phyloP scores from a whole-genome alignment of 306 rosid genomes.

The Hippophae tibetana region DNA sequence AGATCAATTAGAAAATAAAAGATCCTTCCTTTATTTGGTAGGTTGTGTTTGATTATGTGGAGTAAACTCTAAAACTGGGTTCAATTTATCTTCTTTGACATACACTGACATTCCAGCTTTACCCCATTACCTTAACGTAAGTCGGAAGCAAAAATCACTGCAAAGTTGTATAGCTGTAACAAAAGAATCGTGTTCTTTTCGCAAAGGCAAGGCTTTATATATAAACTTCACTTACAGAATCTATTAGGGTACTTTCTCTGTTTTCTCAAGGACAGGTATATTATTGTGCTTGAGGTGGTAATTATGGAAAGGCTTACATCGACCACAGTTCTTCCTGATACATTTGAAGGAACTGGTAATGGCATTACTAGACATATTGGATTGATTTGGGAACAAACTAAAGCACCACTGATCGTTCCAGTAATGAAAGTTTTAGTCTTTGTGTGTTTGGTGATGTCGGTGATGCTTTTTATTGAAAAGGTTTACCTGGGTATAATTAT shows the following conservation, averaged over 20 bases:
- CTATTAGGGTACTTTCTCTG: neutral
- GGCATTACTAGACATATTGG: constrained; percentile 35
- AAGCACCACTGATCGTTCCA: constrained; percentile 53
- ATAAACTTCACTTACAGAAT: neutral
- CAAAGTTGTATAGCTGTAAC: neutral
- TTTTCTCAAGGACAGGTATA: neutral
- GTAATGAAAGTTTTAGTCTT: constrained; percentile 35
- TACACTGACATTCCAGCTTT: constrained; percentile 12
- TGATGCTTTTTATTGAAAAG: constrained; percentile 69
- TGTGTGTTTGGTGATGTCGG: constrained; percentile 60
- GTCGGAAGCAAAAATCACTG: constrained; percentile 53
- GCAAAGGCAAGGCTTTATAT: constrained; percentile 34
- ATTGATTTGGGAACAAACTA: constrained; percentile 43
- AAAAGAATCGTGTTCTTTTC: constrained; percentile 48
- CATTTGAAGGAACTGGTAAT: too few species aligned
- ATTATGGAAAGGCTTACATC: constrained; percentile 33
- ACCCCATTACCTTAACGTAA: constrained; percentile 35
- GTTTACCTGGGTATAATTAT: constrained; percentile 77
- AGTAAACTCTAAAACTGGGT: neutral
- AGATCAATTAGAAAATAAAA: too few species aligned
- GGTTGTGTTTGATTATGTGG: neutral
- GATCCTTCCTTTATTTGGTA: too few species aligned
- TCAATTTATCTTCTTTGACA: constrained; percentile 11
- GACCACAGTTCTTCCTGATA: constrained; percentile 5
- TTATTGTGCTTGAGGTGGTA: neutral